These are phyloP conservation scores for Vigna hirtella DNA, from an alignment of 306 rosid species.

Conservation along the genomic window DNA sequence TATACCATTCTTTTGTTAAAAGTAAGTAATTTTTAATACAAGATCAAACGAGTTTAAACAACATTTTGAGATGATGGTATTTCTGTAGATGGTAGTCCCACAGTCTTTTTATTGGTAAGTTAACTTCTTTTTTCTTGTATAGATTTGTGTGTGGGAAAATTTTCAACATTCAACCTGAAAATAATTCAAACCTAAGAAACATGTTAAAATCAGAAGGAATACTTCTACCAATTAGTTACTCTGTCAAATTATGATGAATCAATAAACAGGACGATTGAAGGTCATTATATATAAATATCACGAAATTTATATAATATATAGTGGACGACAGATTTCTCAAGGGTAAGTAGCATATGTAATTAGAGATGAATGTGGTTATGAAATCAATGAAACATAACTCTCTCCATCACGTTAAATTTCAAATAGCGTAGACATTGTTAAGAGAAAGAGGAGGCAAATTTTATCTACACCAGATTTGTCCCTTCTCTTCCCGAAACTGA, in stretches of 20 bases:
- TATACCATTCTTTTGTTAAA: not conserved
- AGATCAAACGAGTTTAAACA: not conserved
- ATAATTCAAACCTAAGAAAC: not conserved
- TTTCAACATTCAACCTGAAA: not conserved
- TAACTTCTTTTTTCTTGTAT: not conserved
- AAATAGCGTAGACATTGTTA: not conserved
- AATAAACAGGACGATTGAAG: not conserved
- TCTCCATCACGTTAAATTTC: not conserved
- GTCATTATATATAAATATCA: not conserved
- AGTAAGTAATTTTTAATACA: not conserved
- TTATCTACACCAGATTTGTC: not conserved
- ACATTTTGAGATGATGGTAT: not conserved
- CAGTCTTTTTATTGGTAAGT: not conserved
- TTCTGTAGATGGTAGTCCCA: not conserved
- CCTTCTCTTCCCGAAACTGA: not conserved
- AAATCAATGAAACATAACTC: not conserved
- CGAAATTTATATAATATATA: not conserved
- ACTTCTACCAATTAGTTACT: not conserved
- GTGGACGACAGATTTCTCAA: not conserved
- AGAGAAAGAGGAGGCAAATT: slow-evolving; percentile 5
- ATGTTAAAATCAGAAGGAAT: not conserved
- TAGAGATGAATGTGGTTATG: not conserved
- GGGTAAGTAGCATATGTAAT: not conserved
- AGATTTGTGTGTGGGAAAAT: not conserved
- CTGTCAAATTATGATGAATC: not conserved